Evolutionary conservation across 176 grass and related monocot genomes (phyloP).

Genomic region (Urochloa ruziziensis): DNA sequence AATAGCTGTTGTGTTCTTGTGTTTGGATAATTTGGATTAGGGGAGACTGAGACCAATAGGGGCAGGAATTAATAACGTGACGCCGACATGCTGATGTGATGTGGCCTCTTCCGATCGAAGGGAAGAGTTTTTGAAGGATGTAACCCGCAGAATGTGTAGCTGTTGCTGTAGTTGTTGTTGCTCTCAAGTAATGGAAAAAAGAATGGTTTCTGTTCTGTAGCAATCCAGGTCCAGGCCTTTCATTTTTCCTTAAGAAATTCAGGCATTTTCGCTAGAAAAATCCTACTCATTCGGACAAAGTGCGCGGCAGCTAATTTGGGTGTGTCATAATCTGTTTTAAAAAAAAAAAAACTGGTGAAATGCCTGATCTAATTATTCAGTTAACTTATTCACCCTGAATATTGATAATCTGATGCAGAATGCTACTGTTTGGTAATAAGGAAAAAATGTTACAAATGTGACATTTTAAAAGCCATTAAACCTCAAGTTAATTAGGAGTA

Average conservation of each 20-base stretch:
- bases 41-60: background rate
- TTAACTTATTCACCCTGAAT: too few relatives aligned
- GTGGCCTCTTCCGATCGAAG: background rate
- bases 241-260: background rate
- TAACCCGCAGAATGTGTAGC: constrained; percentile 6
- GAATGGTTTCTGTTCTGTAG: background rate
- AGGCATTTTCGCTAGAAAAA: too few relatives aligned
- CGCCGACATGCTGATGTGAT: background rate
- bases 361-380: too few relatives aligned
- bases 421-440: too few relatives aligned
- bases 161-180: background rate
- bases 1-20: constrained; percentile 5
- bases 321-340: too few relatives aligned
- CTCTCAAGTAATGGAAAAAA: background rate
- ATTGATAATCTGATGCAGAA: too few relatives aligned
- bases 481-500: background rate
- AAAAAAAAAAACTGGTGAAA: too few relatives aligned
- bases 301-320: too few relatives aligned
- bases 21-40: background rate
- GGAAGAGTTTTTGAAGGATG: constrained; percentile 38
- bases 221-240: background rate
- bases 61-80: constrained; percentile 15
- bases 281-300: too few relatives aligned
- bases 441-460: too few relatives aligned
- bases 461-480: background rate